phyloP scores from a whole-genome alignment of 2,329 filamentous ascomycete species.

The Huntiella moniliformis region DNA sequence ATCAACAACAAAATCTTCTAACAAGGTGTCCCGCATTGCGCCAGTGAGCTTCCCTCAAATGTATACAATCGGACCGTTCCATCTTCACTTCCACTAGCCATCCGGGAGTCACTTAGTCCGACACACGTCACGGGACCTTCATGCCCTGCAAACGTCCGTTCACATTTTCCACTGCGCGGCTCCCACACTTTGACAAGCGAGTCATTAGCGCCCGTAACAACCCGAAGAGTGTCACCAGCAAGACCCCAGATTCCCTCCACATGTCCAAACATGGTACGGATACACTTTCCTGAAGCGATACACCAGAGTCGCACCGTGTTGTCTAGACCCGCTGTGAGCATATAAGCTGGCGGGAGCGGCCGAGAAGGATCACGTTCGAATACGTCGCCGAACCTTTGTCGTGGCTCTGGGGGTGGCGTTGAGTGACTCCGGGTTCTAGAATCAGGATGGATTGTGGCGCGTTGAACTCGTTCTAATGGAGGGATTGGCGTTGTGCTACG shows the following conservation, averaged over 20 bases:
- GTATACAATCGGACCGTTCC: conserved; percentile 75
- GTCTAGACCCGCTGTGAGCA: conserved; percentile 82
- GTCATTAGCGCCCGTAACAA: conserved; percentile 82
- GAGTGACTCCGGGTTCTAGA: conserved; percentile 2
- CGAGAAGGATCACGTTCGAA: conserved; percentile 45
- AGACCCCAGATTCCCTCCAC: conserved; percentile 92
- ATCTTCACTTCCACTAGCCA: conserved; percentile 87
- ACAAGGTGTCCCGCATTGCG: conserved; percentile 32
- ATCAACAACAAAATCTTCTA: not conserved
- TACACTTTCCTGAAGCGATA: conserved; percentile 57
- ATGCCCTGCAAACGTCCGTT: conserved; percentile 82
- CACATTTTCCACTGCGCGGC: conserved; percentile 73
- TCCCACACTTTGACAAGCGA: conserved; percentile 92
- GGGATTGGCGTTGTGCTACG: conserved; percentile 17
- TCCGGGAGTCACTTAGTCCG: conserved; percentile 69
- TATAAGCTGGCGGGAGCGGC: conserved; percentile 66
- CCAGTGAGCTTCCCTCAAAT: conserved; percentile 36
- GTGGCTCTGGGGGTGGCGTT: conserved; percentile 24
- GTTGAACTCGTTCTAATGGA: conserved; percentile 2
- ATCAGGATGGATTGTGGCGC: conserved; percentile 11
- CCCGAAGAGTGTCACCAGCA: conserved; percentile 68
- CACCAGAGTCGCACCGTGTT: conserved; percentile 89
- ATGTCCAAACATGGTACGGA: conserved; percentile 90
- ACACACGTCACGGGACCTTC: conserved; percentile 84
- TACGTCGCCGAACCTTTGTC: conserved; percentile 37